Evolutionary conservation across 768 basidiomycete species (phyloP).

Genomic region (Tremella mesenterica): DNA sequence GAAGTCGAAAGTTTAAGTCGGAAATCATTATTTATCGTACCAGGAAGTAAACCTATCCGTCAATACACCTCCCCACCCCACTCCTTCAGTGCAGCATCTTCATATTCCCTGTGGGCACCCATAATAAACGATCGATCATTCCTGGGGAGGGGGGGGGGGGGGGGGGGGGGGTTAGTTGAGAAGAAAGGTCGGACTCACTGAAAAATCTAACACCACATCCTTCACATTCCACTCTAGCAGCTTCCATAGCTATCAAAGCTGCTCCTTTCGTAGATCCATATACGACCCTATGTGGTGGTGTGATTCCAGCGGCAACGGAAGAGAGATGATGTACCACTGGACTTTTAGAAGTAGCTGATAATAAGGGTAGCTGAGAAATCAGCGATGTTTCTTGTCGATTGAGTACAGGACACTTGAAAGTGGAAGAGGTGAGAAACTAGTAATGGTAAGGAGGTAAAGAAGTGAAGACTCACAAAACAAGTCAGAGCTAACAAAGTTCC

Average conservation of each 20-base stretch:
- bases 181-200: conserved; percentile 19
- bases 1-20: conserved; percentile 27
- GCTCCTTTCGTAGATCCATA: conserved; percentile 80
- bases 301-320: conserved; percentile 66
- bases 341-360: conserved; percentile 55
- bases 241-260: conserved; percentile 36
- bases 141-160: not conserved
- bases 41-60: conserved; percentile 32
- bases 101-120: not conserved
- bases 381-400: not conserved
- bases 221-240: conserved; percentile 35
- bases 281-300: conserved; percentile 74
- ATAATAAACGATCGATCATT: not conserved
- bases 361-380: conserved; percentile 61
- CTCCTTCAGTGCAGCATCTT: not conserved
- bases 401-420: not conserved
- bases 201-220: conserved; percentile 41
- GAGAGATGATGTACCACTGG: conserved; percentile 74
- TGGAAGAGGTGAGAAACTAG: conserved; percentile 53
- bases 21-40: conserved; percentile 43
- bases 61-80: not conserved
- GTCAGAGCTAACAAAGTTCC: conserved; percentile 37
- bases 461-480: conserved; percentile 31
- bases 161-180: not conserved
- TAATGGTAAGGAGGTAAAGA: not conserved